These are phyloP conservation scores for Collybia mongolica DNA, from an alignment of 768 basidiomycete genomes.

Conservation along the genomic window DNA sequence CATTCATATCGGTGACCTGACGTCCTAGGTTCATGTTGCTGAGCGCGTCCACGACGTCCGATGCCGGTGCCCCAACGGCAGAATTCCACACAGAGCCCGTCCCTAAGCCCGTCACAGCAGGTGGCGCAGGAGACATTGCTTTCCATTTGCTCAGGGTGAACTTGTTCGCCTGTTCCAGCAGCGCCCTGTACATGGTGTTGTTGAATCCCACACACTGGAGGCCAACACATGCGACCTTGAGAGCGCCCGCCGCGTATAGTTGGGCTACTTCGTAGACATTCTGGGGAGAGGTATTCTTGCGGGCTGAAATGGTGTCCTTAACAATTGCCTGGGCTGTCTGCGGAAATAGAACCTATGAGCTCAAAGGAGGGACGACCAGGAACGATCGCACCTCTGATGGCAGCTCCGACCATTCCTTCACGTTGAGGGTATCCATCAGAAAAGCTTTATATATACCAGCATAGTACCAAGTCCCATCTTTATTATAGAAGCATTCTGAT, in stretches of 20 bases:
- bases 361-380: background rate
- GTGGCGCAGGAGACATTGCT: slow-evolving; percentile 8
- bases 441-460: slow-evolving; percentile 76
- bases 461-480: slow-evolving; percentile 81
- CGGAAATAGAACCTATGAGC: slow-evolving; percentile 1
- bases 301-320: slow-evolving; percentile 67
- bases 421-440: slow-evolving; percentile 59
- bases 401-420: slow-evolving; percentile 68
- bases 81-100: slow-evolving; percentile 12
- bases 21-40: slow-evolving; percentile 14
- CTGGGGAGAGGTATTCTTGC: slow-evolving; percentile 78
- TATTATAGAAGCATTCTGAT: slow-evolving; percentile 77
- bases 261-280: slow-evolving; percentile 74
- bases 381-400: slow-evolving; percentile 51
- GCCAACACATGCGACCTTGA: slow-evolving; percentile 71
- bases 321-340: slow-evolving; percentile 67
- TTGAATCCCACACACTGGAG: slow-evolving; percentile 80
- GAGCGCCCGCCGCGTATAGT: slow-evolving; percentile 69
- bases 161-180: slow-evolving; percentile 62
- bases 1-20: slow-evolving; percentile 13
- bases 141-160: slow-evolving; percentile 42
- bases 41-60: slow-evolving; percentile 11
- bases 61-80: background rate
- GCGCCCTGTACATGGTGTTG: slow-evolving; percentile 56
- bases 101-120: slow-evolving; percentile 8